Evolutionary conservation across 164 flowering plant genomes (phyloP).

Genomic region (Hamamelis virginiana): DNA sequence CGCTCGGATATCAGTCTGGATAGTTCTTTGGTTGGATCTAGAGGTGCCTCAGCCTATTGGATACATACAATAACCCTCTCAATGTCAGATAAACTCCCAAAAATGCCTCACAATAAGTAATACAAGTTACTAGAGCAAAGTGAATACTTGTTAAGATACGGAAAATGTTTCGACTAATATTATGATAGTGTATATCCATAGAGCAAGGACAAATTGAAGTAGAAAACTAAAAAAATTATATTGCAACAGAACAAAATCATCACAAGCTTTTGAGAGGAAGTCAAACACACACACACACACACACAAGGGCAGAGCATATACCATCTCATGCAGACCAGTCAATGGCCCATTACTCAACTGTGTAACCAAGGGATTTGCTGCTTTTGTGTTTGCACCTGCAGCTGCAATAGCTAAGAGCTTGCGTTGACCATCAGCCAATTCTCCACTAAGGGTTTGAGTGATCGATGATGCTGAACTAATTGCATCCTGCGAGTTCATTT

Average conservation of each 20-base stretch:
- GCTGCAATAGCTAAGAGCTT: slow-evolving; percentile 73
- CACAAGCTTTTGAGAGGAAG: too few relatives aligned
- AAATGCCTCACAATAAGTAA: background rate
- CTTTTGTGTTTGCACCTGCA: slow-evolving; percentile 60
- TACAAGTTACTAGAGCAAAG: too few relatives aligned
- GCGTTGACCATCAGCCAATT: slow-evolving; percentile 75
- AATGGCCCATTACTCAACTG: slow-evolving; percentile 73
- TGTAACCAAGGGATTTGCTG: slow-evolving; percentile 47
- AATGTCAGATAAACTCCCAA: background rate
- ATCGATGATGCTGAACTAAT: slow-evolving; percentile 77
- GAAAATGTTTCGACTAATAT: too few relatives aligned
- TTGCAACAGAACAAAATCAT: too few relatives aligned
- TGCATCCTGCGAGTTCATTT: slow-evolving; percentile 54
- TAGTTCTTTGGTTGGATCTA: slow-evolving; percentile 80
- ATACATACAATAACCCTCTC: background rate
- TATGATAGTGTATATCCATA: too few relatives aligned
- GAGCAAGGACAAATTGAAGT: background rate
- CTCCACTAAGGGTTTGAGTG: slow-evolving; percentile 65
- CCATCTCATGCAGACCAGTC: slow-evolving; percentile 65
- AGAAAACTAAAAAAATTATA: background rate
- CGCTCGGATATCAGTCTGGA: slow-evolving; percentile 57
- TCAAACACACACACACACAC: too few relatives aligned
- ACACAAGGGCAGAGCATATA: slow-evolving; percentile 26
- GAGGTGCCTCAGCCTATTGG: slow-evolving; percentile 62
- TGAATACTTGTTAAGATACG: too few relatives aligned